These are phyloP conservation scores for Hymenoscyphus fraxineus DNA, from an alignment of 2,329 filamentous ascomycete genomes.

Conservation along the genomic window DNA sequence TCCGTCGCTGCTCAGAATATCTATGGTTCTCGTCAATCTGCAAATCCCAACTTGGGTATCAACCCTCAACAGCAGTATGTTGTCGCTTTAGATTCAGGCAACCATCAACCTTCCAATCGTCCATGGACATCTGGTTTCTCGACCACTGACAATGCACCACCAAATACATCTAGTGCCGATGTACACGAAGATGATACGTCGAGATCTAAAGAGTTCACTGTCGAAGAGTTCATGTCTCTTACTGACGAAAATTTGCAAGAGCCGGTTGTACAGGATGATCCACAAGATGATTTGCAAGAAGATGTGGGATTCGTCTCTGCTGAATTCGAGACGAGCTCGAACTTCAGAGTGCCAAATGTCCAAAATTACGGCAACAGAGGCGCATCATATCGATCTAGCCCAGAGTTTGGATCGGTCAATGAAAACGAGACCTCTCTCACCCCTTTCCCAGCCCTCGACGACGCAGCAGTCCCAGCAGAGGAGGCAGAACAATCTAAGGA, in stretches of 20 bases:
- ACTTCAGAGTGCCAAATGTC: conserved; percentile 13
- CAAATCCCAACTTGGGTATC: background rate
- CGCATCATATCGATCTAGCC: background rate
- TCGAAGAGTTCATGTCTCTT: background rate
- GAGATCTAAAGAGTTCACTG: background rate
- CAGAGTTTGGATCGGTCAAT: background rate
- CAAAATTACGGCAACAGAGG: conserved; percentile 15
- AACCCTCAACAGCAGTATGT: background rate
- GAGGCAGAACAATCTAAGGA: background rate
- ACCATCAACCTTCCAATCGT: conserved; percentile 9
- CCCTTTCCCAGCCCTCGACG: background rate
- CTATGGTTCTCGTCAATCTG: background rate
- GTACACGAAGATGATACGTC: background rate
- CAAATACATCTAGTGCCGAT: background rate
- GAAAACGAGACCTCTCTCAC: background rate
- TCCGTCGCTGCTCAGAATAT: background rate
- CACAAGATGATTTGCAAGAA: no score
- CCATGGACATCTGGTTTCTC: conserved; percentile 13
- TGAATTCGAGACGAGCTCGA: background rate
- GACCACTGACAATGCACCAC: background rate
- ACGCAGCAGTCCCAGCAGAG: background rate
- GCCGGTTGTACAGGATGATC: background rate
- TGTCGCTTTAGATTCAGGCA: conserved; percentile 7
- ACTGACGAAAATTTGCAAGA: background rate
- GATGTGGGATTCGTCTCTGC: no score